These are phyloP conservation scores for Colletotrichum caudatum DNA, from an alignment of 2,329 filamentous ascomycete species.

Conservation along the genomic window DNA sequence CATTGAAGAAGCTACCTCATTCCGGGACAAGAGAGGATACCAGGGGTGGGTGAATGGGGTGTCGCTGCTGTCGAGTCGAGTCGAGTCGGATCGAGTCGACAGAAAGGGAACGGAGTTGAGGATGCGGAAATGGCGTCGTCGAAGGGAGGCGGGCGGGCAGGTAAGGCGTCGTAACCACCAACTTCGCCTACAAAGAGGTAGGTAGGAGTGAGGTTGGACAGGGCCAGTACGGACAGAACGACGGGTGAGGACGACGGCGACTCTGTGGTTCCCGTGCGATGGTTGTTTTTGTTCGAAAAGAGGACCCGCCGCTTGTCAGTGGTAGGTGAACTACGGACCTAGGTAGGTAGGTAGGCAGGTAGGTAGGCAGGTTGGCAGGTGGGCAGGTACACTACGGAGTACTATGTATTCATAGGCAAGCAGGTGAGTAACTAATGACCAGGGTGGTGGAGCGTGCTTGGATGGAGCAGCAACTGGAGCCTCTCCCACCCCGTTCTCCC, in stretches of 20 bases:
- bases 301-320: conserved; percentile 39
- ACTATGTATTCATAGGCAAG: not conserved
- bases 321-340: not conserved
- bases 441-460: conserved; percentile 33
- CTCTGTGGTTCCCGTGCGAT: conserved; percentile 15
- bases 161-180: conserved; percentile 29
- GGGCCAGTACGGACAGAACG: conserved; percentile 23
- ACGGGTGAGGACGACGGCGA: not conserved
- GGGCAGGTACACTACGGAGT: not conserved
- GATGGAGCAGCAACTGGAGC: conserved; percentile 38
- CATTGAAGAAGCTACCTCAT: conserved; percentile 69
- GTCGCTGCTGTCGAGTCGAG: conserved; percentile 7
- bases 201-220: conserved; percentile 37
- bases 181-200: conserved; percentile 29
- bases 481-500: conserved; percentile 8
- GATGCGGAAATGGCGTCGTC: conserved; percentile 29
- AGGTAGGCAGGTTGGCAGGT: not conserved
- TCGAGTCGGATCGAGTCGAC: not conserved
- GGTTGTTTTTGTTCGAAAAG: conserved; percentile 40
- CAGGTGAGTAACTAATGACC: conserved; percentile 34
- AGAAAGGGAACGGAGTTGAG: conserved; percentile 24
- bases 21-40: conserved; percentile 52
- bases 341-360: not conserved
- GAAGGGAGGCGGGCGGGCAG: conserved; percentile 32
- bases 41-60: conserved; percentile 10